phyloP scores from a whole-genome alignment of 2,329 filamentous ascomycete species.

The Ceratocystis ficicola region DNA sequence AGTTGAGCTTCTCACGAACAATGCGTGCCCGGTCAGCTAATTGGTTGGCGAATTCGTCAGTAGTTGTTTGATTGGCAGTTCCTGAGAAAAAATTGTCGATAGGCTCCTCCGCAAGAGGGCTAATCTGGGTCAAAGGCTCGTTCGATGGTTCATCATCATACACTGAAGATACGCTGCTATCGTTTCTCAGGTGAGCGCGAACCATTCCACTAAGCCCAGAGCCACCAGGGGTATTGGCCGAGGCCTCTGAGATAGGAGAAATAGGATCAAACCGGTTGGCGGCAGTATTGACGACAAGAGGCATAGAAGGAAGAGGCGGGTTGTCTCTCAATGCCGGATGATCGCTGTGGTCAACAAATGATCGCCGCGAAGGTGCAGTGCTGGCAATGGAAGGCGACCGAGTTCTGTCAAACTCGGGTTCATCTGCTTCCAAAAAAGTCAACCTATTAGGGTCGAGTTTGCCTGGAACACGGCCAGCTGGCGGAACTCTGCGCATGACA shows the following conservation, averaged over 20 bases:
- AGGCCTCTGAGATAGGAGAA: slow-evolving; percentile 33
- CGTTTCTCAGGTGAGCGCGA: slow-evolving; percentile 67
- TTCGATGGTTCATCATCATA: slow-evolving; percentile 41
- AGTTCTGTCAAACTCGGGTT: slow-evolving; percentile 29
- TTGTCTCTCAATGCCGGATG: slow-evolving; percentile 19
- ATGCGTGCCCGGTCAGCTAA: slow-evolving; percentile 57
- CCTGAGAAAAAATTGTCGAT: slow-evolving; percentile 24
- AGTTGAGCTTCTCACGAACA: slow-evolving; percentile 61
- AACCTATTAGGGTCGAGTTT: slow-evolving; percentile 24
- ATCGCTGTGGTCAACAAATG: slow-evolving; percentile 21
- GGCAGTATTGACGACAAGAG: slow-evolving; percentile 26
- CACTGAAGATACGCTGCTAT: slow-evolving; percentile 71
- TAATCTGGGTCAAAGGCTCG: slow-evolving; percentile 27
- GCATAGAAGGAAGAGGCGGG: not conserved
- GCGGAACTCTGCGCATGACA: slow-evolving; percentile 4
- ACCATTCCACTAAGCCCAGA: slow-evolving; percentile 68
- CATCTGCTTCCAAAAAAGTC: slow-evolving; percentile 37
- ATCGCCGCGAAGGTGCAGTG: slow-evolving; percentile 17
- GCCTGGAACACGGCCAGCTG: slow-evolving; percentile 16
- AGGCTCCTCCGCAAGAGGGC: slow-evolving; percentile 31
- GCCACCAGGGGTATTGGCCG: slow-evolving; percentile 11
- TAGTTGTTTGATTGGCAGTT: slow-evolving; percentile 3
- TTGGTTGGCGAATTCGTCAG: slow-evolving; percentile 59
- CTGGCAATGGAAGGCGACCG: slow-evolving; percentile 19
- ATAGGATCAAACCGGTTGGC: slow-evolving; percentile 71